Percentiles rank a stretch among this genome's conserved stretches.
These are phyloP conservation scores for Pseudodiploospora longispora DNA, from an alignment of 2,329 filamentous ascomycete species.

Conservation along the genomic window DNA sequence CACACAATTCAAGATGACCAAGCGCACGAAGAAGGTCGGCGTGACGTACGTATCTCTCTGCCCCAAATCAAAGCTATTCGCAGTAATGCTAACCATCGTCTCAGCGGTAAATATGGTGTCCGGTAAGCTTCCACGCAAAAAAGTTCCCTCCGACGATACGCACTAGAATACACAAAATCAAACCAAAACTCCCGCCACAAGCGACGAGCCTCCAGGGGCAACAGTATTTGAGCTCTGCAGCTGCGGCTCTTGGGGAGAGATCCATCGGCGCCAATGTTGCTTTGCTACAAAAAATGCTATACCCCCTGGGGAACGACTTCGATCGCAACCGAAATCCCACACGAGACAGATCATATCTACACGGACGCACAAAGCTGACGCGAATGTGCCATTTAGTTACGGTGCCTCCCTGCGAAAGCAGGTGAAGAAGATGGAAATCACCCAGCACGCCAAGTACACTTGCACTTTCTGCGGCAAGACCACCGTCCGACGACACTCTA, in stretches of 20 bases:
- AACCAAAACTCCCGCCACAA: not conserved
- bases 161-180: not conserved
- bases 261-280: no score
- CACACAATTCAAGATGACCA: slow-evolving; percentile 69
- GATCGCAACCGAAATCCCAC: not conserved
- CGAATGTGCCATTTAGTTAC: slow-evolving; percentile 53
- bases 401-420: slow-evolving; percentile 98
- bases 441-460: slow-evolving; percentile 93
- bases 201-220: no score
- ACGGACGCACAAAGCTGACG: not conserved
- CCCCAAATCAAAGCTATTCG: slow-evolving; percentile 1
- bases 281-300: no score
- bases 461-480: slow-evolving; percentile 99
- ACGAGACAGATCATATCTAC: no score
- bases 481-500: slow-evolving; percentile 81
- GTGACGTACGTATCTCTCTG: slow-evolving; percentile 54
- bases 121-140: slow-evolving; percentile 52
- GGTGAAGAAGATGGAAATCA: slow-evolving; percentile 98
- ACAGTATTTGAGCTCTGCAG: no score
- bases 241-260: no score
- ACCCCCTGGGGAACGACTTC: no score
- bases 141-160: no score
- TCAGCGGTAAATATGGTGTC: slow-evolving; percentile 81
- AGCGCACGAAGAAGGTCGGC: slow-evolving; percentile 95
- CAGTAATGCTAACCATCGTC: slow-evolving; percentile 20